Base-by-base conservation (phyloP, 2,329 filamentous ascomycete species). In the Diatrype stigma region DNA sequence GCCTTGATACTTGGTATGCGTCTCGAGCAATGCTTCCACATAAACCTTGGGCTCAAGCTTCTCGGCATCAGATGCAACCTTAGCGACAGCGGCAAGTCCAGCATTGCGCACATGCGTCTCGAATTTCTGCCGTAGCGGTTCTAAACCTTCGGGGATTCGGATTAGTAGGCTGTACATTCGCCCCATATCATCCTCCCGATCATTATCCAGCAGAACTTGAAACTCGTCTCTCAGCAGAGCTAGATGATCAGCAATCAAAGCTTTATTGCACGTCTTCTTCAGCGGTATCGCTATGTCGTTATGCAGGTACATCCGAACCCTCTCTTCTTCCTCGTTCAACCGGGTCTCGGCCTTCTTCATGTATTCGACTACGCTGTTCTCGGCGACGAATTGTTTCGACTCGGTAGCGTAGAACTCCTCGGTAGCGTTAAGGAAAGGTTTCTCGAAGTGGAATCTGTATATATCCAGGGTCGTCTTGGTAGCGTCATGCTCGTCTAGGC, bases 301-400 rank as follows among this genome's bases (percentile, higher is more conserved):
- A 63, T 97, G 90, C 44, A 99, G 79, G 65, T 96, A 99, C 65
- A 97, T 84, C 58, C 85, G 85, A 10, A 99, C 94, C 23, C 94
- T 89, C 66, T 93, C 90, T 73, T 96, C 94, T 70, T 99, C 94
- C 70, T 99, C 94, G 7, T 90, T 84, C 54, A 99, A 73, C 30
- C 94, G 86, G 40, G 84, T 73, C 72, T 97, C 93, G 1, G 94
- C 95, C 80, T 99, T 99, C 78, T 97, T 97, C 94, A 99, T 97
- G 73, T 97, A 99, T 67, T 99, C 94, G 32, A 99, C 92, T 3
- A 99, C 91, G 56, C 89, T 96, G 68, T 99, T 99, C 70, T 97
- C 93, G 11, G 91, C 89, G 32, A 99, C 84, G 66, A 99, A 99
- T 56, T 91, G 87, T 62, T 90, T 90, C 19, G 94, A 97, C 69